phyloP scores from a whole-genome alignment of 108 stramenopile species.

The Cyclotella sp. region DNA sequence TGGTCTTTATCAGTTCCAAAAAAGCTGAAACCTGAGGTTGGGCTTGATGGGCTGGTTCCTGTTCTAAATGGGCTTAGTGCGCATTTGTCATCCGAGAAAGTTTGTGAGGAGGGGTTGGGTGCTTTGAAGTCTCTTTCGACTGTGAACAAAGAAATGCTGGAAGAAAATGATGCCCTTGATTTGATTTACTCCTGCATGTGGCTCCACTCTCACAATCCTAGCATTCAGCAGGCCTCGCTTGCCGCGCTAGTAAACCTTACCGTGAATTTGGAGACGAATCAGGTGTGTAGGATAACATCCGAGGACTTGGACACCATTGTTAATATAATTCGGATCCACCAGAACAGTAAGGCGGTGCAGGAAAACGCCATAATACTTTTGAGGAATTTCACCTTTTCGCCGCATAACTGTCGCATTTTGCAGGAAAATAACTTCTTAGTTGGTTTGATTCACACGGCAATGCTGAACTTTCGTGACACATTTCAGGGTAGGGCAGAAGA shows the following conservation, averaged over 20 bases:
- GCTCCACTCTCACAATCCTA: constrained; percentile 28
- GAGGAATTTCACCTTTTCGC: constrained; percentile 40
- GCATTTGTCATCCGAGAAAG: constrained; percentile 25
- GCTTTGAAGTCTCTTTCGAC: constrained; percentile 30
- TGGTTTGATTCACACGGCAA: constrained; percentile 23
- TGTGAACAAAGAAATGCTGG: constrained; percentile 22
- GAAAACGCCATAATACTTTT: constrained; percentile 35
- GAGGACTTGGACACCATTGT: constrained; percentile 35
- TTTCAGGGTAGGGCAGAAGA: constrained; percentile 39
- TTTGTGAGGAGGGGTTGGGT: constrained; percentile 30
- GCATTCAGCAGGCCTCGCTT: constrained; percentile 20
- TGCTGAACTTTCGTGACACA: constrained; percentile 14
- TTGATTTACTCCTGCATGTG: constrained; percentile 37
- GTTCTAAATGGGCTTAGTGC: constrained; percentile 30
- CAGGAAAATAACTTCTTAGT: constrained; percentile 27
- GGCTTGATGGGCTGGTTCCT: constrained; percentile 18
- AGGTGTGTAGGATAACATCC: constrained; percentile 32
- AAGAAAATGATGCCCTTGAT: constrained; percentile 29
- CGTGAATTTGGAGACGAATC: constrained; percentile 25
- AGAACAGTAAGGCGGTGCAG: constrained; percentile 26
- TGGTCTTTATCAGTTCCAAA: constrained; percentile 28
- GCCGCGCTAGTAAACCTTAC: constrained; percentile 37
- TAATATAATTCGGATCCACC: constrained; percentile 34
- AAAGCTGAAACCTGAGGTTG: constrained; percentile 32
- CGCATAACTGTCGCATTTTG: constrained; percentile 24